Conservation (phyloP, 352 stramenopile genomes). For the Pythium scleroteichum region DNA sequence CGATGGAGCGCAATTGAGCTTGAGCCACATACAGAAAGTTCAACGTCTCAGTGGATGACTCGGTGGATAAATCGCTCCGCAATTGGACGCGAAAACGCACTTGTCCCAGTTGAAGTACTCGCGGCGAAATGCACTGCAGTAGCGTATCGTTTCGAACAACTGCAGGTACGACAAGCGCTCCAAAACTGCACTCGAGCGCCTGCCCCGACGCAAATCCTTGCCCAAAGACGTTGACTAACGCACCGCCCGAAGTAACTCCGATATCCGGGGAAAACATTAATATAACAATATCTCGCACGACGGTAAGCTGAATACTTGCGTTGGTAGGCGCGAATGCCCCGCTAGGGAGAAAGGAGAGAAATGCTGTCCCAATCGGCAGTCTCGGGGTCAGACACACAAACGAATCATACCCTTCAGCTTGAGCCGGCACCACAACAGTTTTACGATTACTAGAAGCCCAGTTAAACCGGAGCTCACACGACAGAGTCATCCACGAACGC, state of each 20-base stretch:
- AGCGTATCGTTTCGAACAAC: constrained; percentile 19
- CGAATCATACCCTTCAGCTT: background rate
- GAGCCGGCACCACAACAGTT: background rate
- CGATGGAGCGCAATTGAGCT: no score
- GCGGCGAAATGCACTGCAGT: constrained; percentile 10
- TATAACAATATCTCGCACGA: constrained; percentile 13
- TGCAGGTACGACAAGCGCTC: constrained; percentile 8
- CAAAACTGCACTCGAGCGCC: constrained; percentile 32
- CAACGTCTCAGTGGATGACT: constrained; percentile 6
- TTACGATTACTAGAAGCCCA: background rate
- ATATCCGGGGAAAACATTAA: constrained; percentile 15
- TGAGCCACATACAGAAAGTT: background rate
- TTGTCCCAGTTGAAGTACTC: background rate
- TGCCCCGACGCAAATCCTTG: constrained; percentile 17
- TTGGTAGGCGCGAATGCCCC: background rate
- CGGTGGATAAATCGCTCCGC: background rate
- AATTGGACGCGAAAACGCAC: constrained; percentile 13
- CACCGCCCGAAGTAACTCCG: constrained; percentile 15
- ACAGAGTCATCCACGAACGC: constrained; percentile 24
- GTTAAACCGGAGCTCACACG: constrained; percentile 18
- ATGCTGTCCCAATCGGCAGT: constrained; percentile 13
- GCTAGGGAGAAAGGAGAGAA: constrained; percentile 3
- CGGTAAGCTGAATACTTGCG: background rate
- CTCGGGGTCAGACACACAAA: constrained; percentile 3
- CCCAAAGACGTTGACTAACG: constrained; percentile 16